Base-by-base conservation (phyloP, 192 early-diverging fungal genomes). In the Linnemannia zychae region DNA sequence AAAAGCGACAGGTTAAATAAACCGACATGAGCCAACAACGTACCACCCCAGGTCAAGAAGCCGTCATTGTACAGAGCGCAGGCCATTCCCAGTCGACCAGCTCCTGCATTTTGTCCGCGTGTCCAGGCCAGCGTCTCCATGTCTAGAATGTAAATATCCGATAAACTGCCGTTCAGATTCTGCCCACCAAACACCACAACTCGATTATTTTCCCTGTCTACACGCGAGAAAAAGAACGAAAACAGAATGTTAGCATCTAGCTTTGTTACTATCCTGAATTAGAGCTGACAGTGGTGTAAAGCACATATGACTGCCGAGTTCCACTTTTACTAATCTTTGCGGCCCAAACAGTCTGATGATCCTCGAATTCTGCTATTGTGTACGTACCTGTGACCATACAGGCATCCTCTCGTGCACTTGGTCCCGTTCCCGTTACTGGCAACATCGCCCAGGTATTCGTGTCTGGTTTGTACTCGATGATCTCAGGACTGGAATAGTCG, bases 21-120 rank as follows among this genome's bases (percentile, higher is more conserved):
- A 57, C 6, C 22, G 22, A 20, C 7, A 57, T 22, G 53, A 9
- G 53, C 7, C 1, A 20, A 53, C 46, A 65, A 33, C 47, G 13
- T 78, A 74, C 81, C 81, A 6, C 81, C 81, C 76, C 76, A 78
- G 11, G 66, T 50, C 22, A 78, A 47, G n/a, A 84, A 78, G 3
- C 81, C 81, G 18, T 84, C 81, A 7, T 84, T 67, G 34, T 65
- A 74, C 48, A 84, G 73, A 63, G 72, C 46, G 40, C 81, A 84
- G 1, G 72, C 66, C 71, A 74, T 74, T 12, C 76, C 81, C 1
- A 78, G 20, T 18, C 76, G 71, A 9, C 63, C 49, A 24, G 69
- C 52, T 17, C 0, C 33, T 57, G 33, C 7, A 3, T 38, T 36
- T 28, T 60, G 71, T 1, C 81, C 76, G 0, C 44, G 37, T 13